Base-by-base conservation (phyloP, 371 early-diverging fungal species). In the Lichtheimia ornata region DNA sequence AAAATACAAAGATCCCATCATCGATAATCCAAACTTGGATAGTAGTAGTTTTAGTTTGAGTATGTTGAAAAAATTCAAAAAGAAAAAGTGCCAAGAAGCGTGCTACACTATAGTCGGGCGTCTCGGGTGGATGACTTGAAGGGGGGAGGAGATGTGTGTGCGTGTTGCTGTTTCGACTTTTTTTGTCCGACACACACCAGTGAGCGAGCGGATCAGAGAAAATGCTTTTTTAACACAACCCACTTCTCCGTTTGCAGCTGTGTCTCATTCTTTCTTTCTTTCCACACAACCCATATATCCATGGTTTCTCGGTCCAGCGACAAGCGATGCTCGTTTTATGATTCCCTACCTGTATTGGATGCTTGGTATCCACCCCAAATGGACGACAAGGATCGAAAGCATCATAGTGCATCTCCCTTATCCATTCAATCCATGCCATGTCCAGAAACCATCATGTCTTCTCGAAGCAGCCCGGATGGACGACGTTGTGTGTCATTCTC, bases 401-500 rank as follows among this genome's bases (percentile, higher is more conserved):
- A 56, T 6, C 45, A 44, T 1, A 47, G 22, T 55, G 22, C 35
- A 20, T 43, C 58, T 41, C 54, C 58, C 56, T 7, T 55, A 41
- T 55, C 41, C 13, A 13, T 45, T 12, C 25, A 53, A 50, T 12
- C 24, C 57, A 20, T 35, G 24, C 50, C 49, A n/a, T 6, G 54
- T 50, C 50, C 5, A 64, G 12, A 50, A 25, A 24, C 18, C 58
- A 13, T 6, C 56, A 41, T 56, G n/a, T 25, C 18, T 5, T 27
- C 47, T 41, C 61, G 27, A 14, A 40, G 53, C 7, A 45, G 45
- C 12, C 12, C 25, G 25, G 50, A 20, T 14, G 44, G 53, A 22
- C 58, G 58, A 44, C 62, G 62, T 44, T 64, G 56, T 55, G 71
- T 77, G 11, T 70, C 74, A 5, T 77, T 77, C 51, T 77, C 77